Percentiles rank a stretch among this genome's conserved stretches.
These are phyloP conservation scores for Samsoniella hepiali DNA, from an alignment of 2,329 filamentous ascomycete genomes.

Conservation along the genomic window DNA sequence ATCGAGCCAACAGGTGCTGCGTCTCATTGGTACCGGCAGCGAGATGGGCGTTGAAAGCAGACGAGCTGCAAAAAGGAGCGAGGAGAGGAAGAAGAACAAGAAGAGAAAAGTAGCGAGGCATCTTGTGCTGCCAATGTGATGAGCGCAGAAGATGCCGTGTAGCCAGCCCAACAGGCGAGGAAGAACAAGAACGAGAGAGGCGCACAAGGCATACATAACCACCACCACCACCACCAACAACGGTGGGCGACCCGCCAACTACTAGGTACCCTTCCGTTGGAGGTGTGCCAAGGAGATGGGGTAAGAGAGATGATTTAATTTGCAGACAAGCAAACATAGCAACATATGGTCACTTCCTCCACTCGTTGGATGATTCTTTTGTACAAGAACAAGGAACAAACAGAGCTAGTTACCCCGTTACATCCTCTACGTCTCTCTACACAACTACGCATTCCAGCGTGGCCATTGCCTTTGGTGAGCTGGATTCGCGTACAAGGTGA, in stretches of 20 bases:
- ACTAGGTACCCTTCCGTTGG: background rate
- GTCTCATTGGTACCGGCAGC: background rate
- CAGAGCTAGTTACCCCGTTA: background rate
- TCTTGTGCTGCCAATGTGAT: background rate
- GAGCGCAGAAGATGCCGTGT: background rate
- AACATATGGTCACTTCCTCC: background rate
- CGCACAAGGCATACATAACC: background rate
- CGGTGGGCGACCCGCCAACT: background rate
- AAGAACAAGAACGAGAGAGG: constrained; percentile 1
- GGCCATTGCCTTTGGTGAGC: background rate
- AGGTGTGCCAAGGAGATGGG: background rate
- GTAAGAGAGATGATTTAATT: background rate
- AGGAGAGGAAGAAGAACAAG: background rate
- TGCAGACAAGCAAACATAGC: background rate
- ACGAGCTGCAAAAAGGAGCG: background rate
- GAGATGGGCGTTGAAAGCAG: background rate
- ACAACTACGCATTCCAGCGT: background rate
- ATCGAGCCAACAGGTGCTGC: background rate
- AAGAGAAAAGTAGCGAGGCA: background rate
- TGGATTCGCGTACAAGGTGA: background rate
- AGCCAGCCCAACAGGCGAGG: constrained; percentile 2
- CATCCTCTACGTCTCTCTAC: background rate
- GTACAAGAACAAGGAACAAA: background rate
- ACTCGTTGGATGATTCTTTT: background rate
- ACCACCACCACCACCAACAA: background rate